Evolutionary conservation across 768 basidiomycete genomes (phyloP).

Genomic region (Amanita subjunquillea): DNA sequence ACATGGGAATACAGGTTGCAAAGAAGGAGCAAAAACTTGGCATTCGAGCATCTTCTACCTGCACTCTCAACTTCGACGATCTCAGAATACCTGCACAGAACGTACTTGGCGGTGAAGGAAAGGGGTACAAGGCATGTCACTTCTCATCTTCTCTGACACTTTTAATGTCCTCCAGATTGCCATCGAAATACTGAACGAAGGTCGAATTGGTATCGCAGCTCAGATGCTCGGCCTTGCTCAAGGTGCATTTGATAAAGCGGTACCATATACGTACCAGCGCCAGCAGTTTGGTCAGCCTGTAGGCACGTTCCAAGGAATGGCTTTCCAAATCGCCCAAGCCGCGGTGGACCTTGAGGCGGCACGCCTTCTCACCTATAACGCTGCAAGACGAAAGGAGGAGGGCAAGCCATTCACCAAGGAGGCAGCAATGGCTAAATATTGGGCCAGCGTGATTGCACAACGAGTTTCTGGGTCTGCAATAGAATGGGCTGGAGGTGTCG

Average conservation of each 20-base stretch:
- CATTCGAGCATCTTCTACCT: slow-evolving; percentile 93
- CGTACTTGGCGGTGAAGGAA: slow-evolving; percentile 83
- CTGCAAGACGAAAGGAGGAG: slow-evolving; percentile 90
- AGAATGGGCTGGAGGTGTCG: slow-evolving; percentile 93
- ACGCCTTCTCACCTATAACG: slow-evolving; percentile 90
- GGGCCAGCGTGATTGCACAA: slow-evolving; percentile 83
- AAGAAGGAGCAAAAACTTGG: slow-evolving; percentile 99
- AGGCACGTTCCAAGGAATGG: slow-evolving; percentile 94
- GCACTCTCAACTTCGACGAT: slow-evolving; percentile 91
- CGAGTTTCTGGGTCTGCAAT: slow-evolving; percentile 82
- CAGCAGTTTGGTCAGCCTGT: slow-evolving; percentile 91
- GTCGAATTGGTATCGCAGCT: slow-evolving; percentile 94
- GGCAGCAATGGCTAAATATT: slow-evolving; percentile 98
- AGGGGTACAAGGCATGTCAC: slow-evolving; percentile 70
- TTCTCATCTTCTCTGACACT: neutral
- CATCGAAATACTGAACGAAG: slow-evolving; percentile 95
- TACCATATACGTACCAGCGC: slow-evolving; percentile 92
- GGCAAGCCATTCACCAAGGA: slow-evolving; percentile 80
- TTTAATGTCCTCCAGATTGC: slow-evolving; percentile 47
- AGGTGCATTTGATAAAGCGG: slow-evolving; percentile 90
- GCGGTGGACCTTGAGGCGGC: slow-evolving; percentile 87
- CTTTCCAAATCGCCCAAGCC: slow-evolving; percentile 86
- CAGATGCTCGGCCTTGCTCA: slow-evolving; percentile 99
- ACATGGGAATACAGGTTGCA: slow-evolving; percentile 93
- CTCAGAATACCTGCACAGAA: slow-evolving; percentile 78